These are phyloP conservation scores for Sporothrix curviconia DNA, from an alignment of 2,329 filamentous ascomycete species.

Conservation along the genomic window DNA sequence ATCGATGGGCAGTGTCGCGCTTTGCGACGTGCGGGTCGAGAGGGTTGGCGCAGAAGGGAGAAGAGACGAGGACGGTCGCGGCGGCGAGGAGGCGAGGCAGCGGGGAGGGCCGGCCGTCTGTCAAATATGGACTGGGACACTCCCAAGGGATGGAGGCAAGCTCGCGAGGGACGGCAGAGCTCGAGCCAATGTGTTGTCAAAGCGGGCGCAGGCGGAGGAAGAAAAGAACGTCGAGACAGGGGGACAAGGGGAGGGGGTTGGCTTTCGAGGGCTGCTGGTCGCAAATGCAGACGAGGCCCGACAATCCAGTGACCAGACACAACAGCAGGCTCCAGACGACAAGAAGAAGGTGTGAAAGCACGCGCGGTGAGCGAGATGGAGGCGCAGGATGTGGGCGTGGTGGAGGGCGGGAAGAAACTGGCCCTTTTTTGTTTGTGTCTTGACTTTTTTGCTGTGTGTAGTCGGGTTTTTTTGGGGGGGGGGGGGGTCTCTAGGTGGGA, in stretches of 20 bases:
- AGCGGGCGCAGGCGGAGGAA: neutral
- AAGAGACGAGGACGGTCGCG: neutral
- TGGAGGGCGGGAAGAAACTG: neutral
- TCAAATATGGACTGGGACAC: no score
- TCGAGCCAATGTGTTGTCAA: neutral
- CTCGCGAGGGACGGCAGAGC: neutral
- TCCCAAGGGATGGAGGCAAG: neutral
- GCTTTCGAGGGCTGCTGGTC: neutral
- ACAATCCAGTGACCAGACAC: neutral
- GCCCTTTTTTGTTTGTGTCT: neutral
- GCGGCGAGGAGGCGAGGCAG: neutral
- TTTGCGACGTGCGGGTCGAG: conserved; percentile 23
- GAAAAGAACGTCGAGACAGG: neutral
- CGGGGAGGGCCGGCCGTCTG: no score
- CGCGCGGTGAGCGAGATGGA: neutral
- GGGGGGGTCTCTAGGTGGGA: neutral
- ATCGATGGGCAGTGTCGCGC: conserved; percentile 42
- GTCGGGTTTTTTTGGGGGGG: neutral
- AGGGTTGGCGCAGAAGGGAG: neutral
- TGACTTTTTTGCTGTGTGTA: neutral
- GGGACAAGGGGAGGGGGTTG: neutral
- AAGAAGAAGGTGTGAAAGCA: neutral
- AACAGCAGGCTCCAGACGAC: neutral
- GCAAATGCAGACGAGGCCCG: neutral
- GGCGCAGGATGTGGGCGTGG: neutral